Percentiles rank a stretch among this genome's conserved stretches.
Conservation (phyloP, 192 early-diverging fungal species). For the Rhizoclosmatium sp. region DNA sequence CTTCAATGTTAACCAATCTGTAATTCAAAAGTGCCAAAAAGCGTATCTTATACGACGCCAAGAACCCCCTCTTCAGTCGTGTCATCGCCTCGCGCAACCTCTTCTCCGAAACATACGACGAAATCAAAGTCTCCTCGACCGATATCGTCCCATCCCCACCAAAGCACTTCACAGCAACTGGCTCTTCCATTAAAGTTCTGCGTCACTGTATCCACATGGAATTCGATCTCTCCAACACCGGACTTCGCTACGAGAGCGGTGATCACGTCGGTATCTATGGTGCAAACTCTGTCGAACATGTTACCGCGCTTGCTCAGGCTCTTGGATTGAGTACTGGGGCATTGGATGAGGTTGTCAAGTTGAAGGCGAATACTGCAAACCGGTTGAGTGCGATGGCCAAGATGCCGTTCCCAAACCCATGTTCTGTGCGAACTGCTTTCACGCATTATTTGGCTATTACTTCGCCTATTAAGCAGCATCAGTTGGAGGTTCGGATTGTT, state of each 20-base stretch:
- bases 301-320: constrained; percentile 54
- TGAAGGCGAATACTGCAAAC: constrained; percentile 72
- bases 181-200: constrained; percentile 45
- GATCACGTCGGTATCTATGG: constrained; percentile 97
- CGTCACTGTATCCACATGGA: constrained; percentile 94
- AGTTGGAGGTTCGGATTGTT: constrained; percentile 53
- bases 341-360: constrained; percentile 72
- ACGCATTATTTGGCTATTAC: constrained; percentile 92
- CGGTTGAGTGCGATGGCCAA: constrained; percentile 68
- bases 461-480: constrained; percentile 64
- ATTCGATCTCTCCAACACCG: constrained; percentile 84
- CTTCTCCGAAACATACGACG: constrained; percentile 60
- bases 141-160: constrained; percentile 21
- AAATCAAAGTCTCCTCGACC: constrained; percentile 28
- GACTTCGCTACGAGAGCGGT: constrained; percentile 87
- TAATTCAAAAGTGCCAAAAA: constrained; percentile 31
- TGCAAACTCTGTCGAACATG: constrained; percentile 82
- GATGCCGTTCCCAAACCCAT: constrained; percentile 89
- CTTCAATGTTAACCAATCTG: not conserved
- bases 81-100: constrained; percentile 71
- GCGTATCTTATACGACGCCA: constrained; percentile 76
- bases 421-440: constrained; percentile 81
- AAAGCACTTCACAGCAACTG: constrained; percentile 26
- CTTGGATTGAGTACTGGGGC: constrained; percentile 46
- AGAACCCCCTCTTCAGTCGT: constrained; percentile 83